phyloP scores from a whole-genome alignment of 208 protist species.

The Trypanosoma theileri region DNA sequence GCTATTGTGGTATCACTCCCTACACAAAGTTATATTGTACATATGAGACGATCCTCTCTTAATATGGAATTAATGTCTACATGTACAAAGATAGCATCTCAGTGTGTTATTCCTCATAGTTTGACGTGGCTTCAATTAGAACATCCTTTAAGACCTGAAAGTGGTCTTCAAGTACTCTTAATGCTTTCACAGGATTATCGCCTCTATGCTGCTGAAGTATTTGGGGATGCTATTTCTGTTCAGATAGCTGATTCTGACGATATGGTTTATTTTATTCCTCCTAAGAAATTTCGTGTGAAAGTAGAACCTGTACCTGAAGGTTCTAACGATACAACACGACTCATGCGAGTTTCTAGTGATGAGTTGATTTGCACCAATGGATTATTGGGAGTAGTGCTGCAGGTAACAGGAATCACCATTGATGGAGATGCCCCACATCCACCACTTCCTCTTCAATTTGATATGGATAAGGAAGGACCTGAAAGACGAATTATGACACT shows the following conservation, averaged over 20 bases:
- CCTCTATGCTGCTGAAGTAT: conserved; percentile 44
- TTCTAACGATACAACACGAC: conserved; percentile 1
- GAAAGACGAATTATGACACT: conserved; percentile 20
- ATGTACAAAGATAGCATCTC: conserved; percentile 17
- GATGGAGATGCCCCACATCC: conserved; percentile 8
- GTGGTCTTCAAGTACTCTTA: conserved; percentile 23
- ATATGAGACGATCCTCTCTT: conserved; percentile 19
- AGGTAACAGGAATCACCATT: conserved; percentile 12
- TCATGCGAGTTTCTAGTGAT: conserved; percentile 17
- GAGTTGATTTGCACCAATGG: conserved; percentile 31
- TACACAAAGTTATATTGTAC: conserved; percentile 18
- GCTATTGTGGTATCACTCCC: conserved; percentile 18
- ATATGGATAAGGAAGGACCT: background rate
- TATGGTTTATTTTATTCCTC: conserved; percentile 14
- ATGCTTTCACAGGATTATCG: conserved; percentile 38
- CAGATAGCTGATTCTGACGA: conserved; percentile 9
- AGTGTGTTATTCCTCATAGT: conserved; percentile 11
- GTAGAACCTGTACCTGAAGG: background rate
- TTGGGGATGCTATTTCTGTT: conserved; percentile 28
- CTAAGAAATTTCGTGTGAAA: conserved; percentile 5
- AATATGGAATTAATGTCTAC: conserved; percentile 22
- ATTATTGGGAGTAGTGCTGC: conserved; percentile 19
- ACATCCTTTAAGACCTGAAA: conserved; percentile 13
- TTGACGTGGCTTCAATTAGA: conserved; percentile 17
- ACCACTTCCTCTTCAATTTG: background rate